phyloP scores from a whole-genome alignment of 768 basidiomycete genomes.

The Suillus brevipes region DNA sequence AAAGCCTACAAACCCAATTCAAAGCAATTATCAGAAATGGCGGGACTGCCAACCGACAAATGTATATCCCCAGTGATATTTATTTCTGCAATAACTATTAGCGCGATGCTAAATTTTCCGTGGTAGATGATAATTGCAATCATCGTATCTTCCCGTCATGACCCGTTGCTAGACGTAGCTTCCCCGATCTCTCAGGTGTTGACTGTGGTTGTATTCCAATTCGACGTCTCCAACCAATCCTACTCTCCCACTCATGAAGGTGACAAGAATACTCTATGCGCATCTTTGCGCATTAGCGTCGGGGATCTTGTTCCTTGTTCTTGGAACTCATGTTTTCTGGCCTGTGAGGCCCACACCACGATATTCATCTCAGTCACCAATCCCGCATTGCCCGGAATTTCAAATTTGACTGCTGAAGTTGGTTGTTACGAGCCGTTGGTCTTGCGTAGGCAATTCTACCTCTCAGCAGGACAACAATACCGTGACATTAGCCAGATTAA shows the following conservation, averaged over 20 bases:
- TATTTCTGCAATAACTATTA: neutral
- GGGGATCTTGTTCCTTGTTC: neutral
- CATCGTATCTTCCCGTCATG: no score
- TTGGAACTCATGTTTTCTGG: neutral
- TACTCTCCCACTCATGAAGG: neutral
- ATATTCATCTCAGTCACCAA: neutral
- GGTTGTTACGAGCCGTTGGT: constrained; percentile 16
- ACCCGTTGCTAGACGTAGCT: no score
- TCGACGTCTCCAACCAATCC: neutral
- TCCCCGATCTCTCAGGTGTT: no score
- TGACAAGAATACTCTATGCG: neutral
- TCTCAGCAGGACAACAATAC: neutral
- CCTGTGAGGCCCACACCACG: neutral
- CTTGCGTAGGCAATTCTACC: constrained; percentile 16
- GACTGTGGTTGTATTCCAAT: neutral
- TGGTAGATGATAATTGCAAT: constrained; percentile 15
- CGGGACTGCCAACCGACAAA: no score
- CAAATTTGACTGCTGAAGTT: no score
- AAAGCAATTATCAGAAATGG: no score
- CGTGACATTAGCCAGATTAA: neutral
- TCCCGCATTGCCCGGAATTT: neutral
- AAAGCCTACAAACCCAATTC: no score
- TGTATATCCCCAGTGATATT: neutral
- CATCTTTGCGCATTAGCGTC: neutral
- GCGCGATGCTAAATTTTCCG: neutral